Evolutionary conservation across 345 rosid species (phyloP), one percentile per base, ranked within the genome.

Genomic region (Pugionium cornutum): DNA sequence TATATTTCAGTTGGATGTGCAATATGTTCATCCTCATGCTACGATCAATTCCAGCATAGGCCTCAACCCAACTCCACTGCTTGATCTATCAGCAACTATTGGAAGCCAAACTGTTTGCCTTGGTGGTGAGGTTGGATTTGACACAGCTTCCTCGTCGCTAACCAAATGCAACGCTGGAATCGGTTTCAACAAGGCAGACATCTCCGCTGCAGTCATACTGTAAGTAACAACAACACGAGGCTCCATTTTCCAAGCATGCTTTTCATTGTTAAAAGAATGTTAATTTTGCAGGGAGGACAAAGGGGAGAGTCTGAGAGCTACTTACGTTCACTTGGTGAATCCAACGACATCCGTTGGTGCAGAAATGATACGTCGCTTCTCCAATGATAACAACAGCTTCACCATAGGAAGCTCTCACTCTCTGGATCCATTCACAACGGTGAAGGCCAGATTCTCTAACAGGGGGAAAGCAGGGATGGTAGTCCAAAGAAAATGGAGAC

Each of bases 91-190:
- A 32, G 95, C 88, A 53, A 83, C 94, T 35, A 74, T 87, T 46
- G 97, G 95, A 54, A 87, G 82, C 78, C 67, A 75, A 58, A 69
- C 81, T 50, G 70, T 89, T 44, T 66, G 76, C 68, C 72, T 89
- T 28, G 97, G 97, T 40, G 91, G 95, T 34, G 92, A 89, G 68
- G 68, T 87, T 66, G 80, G 86, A 63, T 89, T 89, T 42, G 89
- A 89, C 81, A 81, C 95, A 18, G 82, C 84, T 71, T 85, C 95
- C 57, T 82, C 89, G 7, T 62, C 83, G 43, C 78, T 84, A 75
- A 83, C 81, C 35, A 85, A 84, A 69, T 87, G 80, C 75, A 87
- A 78, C 73, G 90, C 86, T 10, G 95, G 97, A 60, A 76, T 89
- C 60, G 74, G 82, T 72, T 62, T 83, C 76, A 85, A 77, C 83